These are phyloP conservation scores for Pseudocercospora musae DNA, from an alignment of 2,329 filamentous ascomycete species.

Conservation along the genomic window DNA sequence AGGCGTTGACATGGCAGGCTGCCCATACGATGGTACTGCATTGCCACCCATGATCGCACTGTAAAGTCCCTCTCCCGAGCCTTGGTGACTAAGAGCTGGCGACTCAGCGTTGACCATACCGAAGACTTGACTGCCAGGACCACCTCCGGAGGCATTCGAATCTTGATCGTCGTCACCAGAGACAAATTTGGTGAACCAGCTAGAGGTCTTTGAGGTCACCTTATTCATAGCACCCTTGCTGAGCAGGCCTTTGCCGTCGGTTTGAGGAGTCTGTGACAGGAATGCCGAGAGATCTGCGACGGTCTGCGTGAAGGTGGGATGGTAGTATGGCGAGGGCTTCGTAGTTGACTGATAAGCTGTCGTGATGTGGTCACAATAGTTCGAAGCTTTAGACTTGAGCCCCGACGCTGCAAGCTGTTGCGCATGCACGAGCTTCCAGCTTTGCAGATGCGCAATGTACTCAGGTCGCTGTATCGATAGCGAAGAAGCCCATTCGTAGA, in stretches of 20 bases:
- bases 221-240: constrained; percentile 94
- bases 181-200: constrained; percentile 94
- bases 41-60: constrained; percentile 48
- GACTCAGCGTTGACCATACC: constrained; percentile 70
- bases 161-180: constrained; percentile 79
- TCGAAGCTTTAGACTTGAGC: constrained; percentile 74
- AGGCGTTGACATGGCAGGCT: constrained; percentile 14
- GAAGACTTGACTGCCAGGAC: constrained; percentile 54
- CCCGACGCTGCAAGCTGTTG: constrained; percentile 80
- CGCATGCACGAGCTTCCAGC: constrained; percentile 89
- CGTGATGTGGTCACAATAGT: constrained; percentile 85
- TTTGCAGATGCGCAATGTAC: constrained; percentile 75
- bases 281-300: constrained; percentile 82
- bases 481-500: constrained; percentile 86
- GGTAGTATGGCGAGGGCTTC: constrained; percentile 81
- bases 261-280: constrained; percentile 76
- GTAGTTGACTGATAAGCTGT: constrained; percentile 75
- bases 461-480: constrained; percentile 51
- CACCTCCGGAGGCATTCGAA: constrained; percentile 52
- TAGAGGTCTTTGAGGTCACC: constrained; percentile 85
- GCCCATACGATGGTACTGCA: constrained; percentile 27
- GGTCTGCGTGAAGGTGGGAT: constrained; percentile 66
- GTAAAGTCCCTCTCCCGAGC: constrained; percentile 59
- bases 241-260: constrained; percentile 74
- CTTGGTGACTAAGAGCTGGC: constrained; percentile 52